A percentile compares a stretch with the other conserved stretches of the same genome.
Conservation (phyloP, 805 yeast species). For the Schizosaccharomyces pombe region DNA sequence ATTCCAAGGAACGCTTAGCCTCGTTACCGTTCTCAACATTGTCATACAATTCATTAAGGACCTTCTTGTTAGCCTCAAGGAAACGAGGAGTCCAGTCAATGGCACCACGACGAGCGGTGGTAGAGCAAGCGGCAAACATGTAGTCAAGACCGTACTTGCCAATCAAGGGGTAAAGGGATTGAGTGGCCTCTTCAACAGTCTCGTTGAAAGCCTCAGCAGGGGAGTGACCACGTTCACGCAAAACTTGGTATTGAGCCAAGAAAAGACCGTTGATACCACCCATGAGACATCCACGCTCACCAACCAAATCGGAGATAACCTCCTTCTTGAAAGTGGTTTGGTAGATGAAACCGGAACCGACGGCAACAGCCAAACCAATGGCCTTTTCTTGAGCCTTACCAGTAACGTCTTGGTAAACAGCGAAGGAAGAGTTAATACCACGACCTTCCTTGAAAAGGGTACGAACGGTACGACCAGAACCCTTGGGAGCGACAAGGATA, state of each 20-base stretch:
- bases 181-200: constrained; percentile 99
- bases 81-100: constrained; percentile 98
- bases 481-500: constrained; percentile 98
- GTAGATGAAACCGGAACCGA: constrained; percentile 99
- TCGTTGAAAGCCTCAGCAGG: constrained; percentile 99
- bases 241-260: constrained; percentile 98
- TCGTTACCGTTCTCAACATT: constrained; percentile 89
- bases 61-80: constrained; percentile 97
- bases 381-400: constrained; percentile 99
- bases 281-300: constrained; percentile 99
- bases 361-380: constrained; percentile 92
- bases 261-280: constrained; percentile 99
- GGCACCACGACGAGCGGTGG: constrained; percentile 99
- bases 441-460: constrained; percentile 98
- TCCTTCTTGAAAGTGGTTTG: constrained; percentile 98
- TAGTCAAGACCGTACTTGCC: constrained; percentile 99
- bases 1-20: constrained; percentile 92
- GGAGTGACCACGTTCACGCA: constrained; percentile 98
- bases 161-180: constrained; percentile 92
- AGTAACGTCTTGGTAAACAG: constrained; percentile 97
- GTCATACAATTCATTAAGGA: constrained; percentile 85
- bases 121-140: constrained; percentile 99
- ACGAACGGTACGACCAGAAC: constrained; percentile 99
- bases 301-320: constrained; percentile 96
- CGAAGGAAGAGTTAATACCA: constrained; percentile 98